Evolutionary conservation across 257 asterid genomes (phyloP).

Genomic region (Galeopsis tetrahit): DNA sequence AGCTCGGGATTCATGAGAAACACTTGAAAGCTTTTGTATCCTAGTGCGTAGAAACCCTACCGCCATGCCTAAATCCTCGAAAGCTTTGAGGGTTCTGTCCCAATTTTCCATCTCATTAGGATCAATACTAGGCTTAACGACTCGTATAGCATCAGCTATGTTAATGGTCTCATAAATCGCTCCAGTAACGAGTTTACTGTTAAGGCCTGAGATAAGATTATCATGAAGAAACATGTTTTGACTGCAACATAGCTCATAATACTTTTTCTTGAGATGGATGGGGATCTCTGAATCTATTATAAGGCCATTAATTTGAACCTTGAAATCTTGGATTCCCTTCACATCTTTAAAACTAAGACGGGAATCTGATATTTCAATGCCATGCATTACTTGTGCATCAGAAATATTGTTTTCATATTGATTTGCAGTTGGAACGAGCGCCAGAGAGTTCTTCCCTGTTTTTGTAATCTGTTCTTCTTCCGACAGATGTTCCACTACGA

Average conservation of each 20-base stretch:
- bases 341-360: conserved; percentile 46
- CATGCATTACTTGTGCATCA: conserved; percentile 34
- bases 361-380: conserved; percentile 41
- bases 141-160: conserved; percentile 70
- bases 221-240: conserved; percentile 63
- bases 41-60: conserved; percentile 68
- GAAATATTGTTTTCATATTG: conserved; percentile 22
- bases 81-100: conserved; percentile 61
- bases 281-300: conserved; percentile 59
- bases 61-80: conserved; percentile 67
- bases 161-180: conserved; percentile 58
- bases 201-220: conserved; percentile 52
- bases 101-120: conserved; percentile 41
- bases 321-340: conserved; percentile 49
- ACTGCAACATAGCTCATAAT: conserved; percentile 60
- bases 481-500: conserved; percentile 10
- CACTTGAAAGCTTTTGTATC: conserved; percentile 39
- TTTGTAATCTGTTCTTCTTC: conserved; percentile 3
- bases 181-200: conserved; percentile 56
- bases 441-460: background rate
- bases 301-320: conserved; percentile 55
- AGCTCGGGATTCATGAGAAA: conserved; percentile 32
- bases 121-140: conserved; percentile 31
- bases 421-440: background rate
- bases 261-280: conserved; percentile 44